Base-by-base conservation (phyloP, 805 yeast genomes). In the Brettanomyces bruxellensis region DNA sequence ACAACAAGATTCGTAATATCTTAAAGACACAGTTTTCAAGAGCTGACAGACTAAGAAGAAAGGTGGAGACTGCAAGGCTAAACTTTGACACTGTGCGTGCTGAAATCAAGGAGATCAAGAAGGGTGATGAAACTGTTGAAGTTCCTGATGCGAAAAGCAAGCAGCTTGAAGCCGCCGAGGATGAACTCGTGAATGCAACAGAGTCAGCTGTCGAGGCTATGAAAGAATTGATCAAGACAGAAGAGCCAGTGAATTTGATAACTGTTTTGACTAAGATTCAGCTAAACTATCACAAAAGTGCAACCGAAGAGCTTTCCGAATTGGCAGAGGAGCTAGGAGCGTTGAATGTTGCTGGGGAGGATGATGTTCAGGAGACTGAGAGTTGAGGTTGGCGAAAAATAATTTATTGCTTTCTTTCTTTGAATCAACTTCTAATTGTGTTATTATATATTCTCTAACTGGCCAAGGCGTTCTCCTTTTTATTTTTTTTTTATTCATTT, bases 111-210 rank as follows among this genome's bases (percentile, higher is more conserved):
- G 45, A 55, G 25, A 50, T 55, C 23, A 64, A 64, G 49, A 61
- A 59, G 41, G 71, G 67, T 38, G 68, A 69, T 39, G 59, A 59
- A 38, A 49, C 62, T 25, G 67, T 61, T 11, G 71, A 70, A 39
- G 64, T 74, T 40, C 61, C 78, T 22, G 84, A 78, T 45, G 70
- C 68, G 38, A 71, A 80, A 52, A 68, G 69, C 49, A 73, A 71
- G 51, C 78, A 75, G 46, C 66, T 78, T 53, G 81, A 79, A 49
- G 60, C 67, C 14, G 71, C 71, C 49, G 95, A 86, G 63, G 95
- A 86, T 59, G 91, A 83, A 51, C 75, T 86, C 52, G 93, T 86
- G 34, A 76, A 81, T 53, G 86, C 88, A 25, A 85, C 89, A 4
- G 83, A 84, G 47, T 68, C 73, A 25, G 93, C 95, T 0, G 93